A percentile compares a stretch with the other conserved stretches of the same genome.
These are phyloP conservation scores for Eleusine indica DNA, from an alignment of 176 grass and related monocot genomes.

Conservation along the genomic window DNA sequence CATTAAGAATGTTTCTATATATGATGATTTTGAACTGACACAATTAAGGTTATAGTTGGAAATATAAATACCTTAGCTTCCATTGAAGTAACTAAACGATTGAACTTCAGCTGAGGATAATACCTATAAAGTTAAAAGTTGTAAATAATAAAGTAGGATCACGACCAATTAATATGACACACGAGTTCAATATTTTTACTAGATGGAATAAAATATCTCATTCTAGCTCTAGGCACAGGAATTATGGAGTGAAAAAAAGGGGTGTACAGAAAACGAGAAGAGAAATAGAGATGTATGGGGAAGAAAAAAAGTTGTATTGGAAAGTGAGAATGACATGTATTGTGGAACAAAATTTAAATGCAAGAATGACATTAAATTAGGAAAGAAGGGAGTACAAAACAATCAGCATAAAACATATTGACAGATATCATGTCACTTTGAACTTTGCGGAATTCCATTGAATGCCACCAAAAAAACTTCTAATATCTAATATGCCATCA, in stretches of 20 bases:
- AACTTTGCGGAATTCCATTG: not conserved
- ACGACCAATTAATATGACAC: slow-evolving; percentile 3
- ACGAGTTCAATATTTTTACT: not conserved
- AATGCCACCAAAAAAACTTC: no score
- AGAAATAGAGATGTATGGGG: no score
- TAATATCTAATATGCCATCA: no score
- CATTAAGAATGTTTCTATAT: not conserved
- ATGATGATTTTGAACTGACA: slow-evolving; percentile 11
- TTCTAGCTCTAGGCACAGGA: not conserved
- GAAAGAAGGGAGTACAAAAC: not conserved
- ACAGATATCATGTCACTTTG: not conserved
- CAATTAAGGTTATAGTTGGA: not conserved
- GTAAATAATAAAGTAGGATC: slow-evolving; percentile 2
- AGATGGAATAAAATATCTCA: not conserved
- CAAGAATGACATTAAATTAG: no score
- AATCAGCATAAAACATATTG: not conserved
- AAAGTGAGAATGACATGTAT: no score
- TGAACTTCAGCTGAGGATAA: slow-evolving; percentile 78
- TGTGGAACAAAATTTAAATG: no score
- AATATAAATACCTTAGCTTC: slow-evolving; percentile 70
- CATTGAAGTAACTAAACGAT: slow-evolving; percentile 66
- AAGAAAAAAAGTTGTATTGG: no score
- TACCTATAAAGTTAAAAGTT: slow-evolving; percentile 57
- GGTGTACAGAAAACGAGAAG: no score
- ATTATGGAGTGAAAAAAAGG: no score